Conservation (phyloP, 768 basidiomycete species). For the Hypholoma fasciculare region DNA sequence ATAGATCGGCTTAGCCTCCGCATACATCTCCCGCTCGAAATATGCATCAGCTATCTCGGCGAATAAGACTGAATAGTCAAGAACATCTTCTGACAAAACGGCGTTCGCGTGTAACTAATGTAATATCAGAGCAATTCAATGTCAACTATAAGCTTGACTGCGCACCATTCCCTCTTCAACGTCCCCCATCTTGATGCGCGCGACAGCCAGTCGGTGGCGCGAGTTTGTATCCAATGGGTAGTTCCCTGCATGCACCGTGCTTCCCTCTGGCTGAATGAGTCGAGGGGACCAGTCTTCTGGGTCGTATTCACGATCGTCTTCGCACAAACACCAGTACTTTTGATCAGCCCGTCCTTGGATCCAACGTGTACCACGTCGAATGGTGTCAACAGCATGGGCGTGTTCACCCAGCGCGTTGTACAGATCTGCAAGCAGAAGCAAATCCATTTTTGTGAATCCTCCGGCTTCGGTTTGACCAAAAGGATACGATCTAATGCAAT, state of each 20-base stretch:
- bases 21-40: conserved; percentile 73
- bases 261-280: conserved; percentile 32
- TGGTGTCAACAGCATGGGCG: conserved; percentile 63
- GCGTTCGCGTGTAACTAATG: conserved; percentile 74
- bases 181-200: conserved; percentile 79
- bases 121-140: not conserved
- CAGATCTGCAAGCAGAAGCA: conserved; percentile 86
- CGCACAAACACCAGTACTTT: conserved; percentile 76
- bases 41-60: conserved; percentile 85
- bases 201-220: conserved; percentile 80
- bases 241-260: conserved; percentile 54
- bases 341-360: conserved; percentile 79
- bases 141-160: not conserved
- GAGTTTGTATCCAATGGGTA: conserved; percentile 74
- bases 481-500: conserved; percentile 57
- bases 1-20: conserved; percentile 79
- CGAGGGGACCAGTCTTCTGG: conserved; percentile 30
- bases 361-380: conserved; percentile 84
- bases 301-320: conserved; percentile 92
- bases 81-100: conserved; percentile 68
- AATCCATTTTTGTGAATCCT: conserved; percentile 63
- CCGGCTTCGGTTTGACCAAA: conserved; percentile 44
- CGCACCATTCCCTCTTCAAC: conserved; percentile 80
- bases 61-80: conserved; percentile 79
- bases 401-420: conserved; percentile 72